A percentile compares a stretch with the other conserved stretches of the same genome.
phyloP scores from a whole-genome alignment of 768 basidiomycete genomes.

The Lactarius akahatsu region DNA sequence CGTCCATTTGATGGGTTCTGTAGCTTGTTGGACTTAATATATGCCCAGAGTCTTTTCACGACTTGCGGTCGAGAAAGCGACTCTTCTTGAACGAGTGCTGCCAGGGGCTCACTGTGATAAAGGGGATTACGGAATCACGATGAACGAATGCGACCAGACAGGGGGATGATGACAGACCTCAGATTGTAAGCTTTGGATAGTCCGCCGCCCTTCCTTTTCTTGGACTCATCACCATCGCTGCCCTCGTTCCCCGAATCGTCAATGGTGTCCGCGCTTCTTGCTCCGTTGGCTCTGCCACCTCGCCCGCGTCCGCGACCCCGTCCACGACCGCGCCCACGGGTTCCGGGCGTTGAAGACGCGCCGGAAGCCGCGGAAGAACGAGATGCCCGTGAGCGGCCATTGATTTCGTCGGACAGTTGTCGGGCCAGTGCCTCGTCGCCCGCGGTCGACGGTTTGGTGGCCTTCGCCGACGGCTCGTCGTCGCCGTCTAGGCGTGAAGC shows the following conservation, averaged over 20 bases:
- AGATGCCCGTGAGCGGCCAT: slow-evolving; percentile 39
- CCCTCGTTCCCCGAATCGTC: slow-evolving; percentile 40
- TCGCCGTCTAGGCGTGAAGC: slow-evolving; percentile 27
- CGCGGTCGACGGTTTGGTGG: slow-evolving; percentile 33
- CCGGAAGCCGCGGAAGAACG: slow-evolving; percentile 31
- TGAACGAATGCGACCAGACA: slow-evolving; percentile 14
- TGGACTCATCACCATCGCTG: slow-evolving; percentile 39
- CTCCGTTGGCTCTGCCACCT: slow-evolving; percentile 34
- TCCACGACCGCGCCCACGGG: slow-evolving; percentile 26
- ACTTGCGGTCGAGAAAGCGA: slow-evolving; percentile 84
- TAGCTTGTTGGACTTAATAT: slow-evolving; percentile 77
- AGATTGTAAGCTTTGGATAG: slow-evolving; percentile 76
- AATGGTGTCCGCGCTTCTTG: slow-evolving; percentile 38
- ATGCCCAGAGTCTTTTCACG: slow-evolving; percentile 87
- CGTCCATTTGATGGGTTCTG: slow-evolving; percentile 84
- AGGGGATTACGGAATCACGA: slow-evolving; percentile 16
- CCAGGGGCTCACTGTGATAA: slow-evolving; percentile 63
- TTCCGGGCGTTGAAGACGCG: slow-evolving; percentile 24
- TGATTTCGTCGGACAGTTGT: slow-evolving; percentile 45
- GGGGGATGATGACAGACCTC: slow-evolving; percentile 47
- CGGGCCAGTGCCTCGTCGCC: slow-evolving; percentile 39
- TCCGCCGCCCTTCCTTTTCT: slow-evolving; percentile 52
- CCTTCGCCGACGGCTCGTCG: slow-evolving; percentile 25
- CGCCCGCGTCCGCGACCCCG: slow-evolving; percentile 27
- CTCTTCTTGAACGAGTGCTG: slow-evolving; percentile 62